Evolutionary conservation across 805 yeast species (phyloP).

Genomic region (Cyberlindnera veronae): DNA sequence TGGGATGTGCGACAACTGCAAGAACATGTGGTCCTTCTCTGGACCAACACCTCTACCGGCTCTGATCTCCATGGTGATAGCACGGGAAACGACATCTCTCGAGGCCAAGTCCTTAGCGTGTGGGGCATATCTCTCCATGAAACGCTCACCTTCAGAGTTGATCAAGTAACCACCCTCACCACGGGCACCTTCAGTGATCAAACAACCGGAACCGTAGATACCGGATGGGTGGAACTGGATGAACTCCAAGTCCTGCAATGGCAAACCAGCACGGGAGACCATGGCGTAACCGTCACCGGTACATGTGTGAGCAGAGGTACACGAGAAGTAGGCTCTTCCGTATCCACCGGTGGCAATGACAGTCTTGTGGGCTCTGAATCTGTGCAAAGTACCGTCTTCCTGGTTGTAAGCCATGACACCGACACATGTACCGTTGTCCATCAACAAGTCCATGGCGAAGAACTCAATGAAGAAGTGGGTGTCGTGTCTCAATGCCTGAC

Average conservation of each 20-base stretch:
- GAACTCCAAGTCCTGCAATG: conserved; percentile 94
- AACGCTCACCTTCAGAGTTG: conserved; percentile 97
- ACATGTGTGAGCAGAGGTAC: conserved; percentile 99
- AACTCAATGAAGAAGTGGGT: conserved; percentile 97
- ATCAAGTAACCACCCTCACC: conserved; percentile 99
- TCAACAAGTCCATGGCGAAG: conserved; percentile 90
- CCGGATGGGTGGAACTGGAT: conserved; percentile 99
- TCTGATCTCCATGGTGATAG: conserved; percentile 97
- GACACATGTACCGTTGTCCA: conserved; percentile 93
- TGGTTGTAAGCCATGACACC: conserved; percentile 98
- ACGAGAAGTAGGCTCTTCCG: conserved; percentile 97
- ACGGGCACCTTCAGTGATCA: conserved; percentile 99
- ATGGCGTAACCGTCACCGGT: conserved; percentile 99
- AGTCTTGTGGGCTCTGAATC: conserved; percentile 96
- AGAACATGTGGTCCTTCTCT: conserved; percentile 88
- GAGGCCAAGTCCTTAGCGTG: conserved; percentile 97
- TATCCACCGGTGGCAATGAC: conserved; percentile 98
- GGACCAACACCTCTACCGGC: conserved; percentile 99
- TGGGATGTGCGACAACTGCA: conserved; percentile 93
- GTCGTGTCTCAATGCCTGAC: conserved; percentile 94
- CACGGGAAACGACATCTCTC: conserved; percentile 97
- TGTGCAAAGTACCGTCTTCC: conserved; percentile 97
- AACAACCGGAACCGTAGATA: conserved; percentile 97
- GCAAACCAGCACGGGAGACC: conserved; percentile 98
- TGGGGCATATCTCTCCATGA: conserved; percentile 99